A percentile compares a stretch with the other conserved stretches of the same genome.
Conservation (phyloP, 331 rosid species). For the Malus hybrid region DNA sequence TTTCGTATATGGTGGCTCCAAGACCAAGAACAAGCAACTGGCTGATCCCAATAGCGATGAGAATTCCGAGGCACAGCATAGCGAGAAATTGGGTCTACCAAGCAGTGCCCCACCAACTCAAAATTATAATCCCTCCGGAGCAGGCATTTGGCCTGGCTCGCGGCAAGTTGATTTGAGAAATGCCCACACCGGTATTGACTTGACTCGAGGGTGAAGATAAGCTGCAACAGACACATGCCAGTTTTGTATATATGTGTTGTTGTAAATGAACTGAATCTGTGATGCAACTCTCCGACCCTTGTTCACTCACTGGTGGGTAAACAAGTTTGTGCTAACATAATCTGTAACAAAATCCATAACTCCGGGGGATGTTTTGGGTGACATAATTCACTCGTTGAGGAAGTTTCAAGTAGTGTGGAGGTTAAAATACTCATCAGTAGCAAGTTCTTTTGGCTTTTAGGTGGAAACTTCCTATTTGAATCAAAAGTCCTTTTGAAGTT, state of each 20-base stretch:
- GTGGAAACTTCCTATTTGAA: neutral
- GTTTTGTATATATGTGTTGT: conserved; percentile 68
- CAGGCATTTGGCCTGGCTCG: conserved; percentile 59
- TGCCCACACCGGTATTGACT: conserved; percentile 77
- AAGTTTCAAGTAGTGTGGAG: conserved; percentile 13
- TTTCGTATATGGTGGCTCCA: conserved; percentile 61
- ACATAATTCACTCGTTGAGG: conserved; percentile 22
- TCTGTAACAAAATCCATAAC: conserved; percentile 38
- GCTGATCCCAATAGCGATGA: conserved; percentile 27
- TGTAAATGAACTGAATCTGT: conserved; percentile 48
- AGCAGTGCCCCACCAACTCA: conserved; percentile 45
- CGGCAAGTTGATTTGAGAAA: conserved; percentile 46
- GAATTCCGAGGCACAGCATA: conserved; percentile 43
- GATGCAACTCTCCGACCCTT: conserved; percentile 35
- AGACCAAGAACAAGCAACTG: conserved; percentile 48
- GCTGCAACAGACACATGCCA: conserved; percentile 44
- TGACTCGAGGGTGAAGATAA: conserved; percentile 71
- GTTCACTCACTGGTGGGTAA: conserved; percentile 23
- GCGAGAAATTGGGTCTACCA: conserved; percentile 43
- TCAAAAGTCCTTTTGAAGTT: neutral
- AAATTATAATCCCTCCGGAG: conserved; percentile 42
- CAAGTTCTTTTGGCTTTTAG: conserved; percentile 18
- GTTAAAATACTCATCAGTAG: conserved; percentile 21
- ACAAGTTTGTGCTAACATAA: conserved; percentile 47
- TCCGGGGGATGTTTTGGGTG: conserved; percentile 19